Evolutionary conservation across 257 asterid genomes (phyloP), one percentile per base, ranked within the genome.

Genomic region (Linderniella brevidens): DNA sequence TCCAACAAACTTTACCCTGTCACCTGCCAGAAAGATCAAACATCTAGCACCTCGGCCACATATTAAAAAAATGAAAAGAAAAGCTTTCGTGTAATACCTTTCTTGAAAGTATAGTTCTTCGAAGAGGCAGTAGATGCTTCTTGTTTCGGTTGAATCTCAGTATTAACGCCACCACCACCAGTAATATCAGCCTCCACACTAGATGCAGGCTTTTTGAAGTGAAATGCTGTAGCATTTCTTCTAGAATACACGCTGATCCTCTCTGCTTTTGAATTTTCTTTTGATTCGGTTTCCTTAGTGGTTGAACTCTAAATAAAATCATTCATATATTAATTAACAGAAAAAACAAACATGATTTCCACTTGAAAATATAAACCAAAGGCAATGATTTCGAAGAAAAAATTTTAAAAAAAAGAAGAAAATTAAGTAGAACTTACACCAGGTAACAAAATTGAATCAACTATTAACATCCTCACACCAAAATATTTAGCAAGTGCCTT

Each of bases 121-220:
- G 95, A 80, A 39, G 92, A 64, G 41, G 86, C 88, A 54, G 88
- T 76, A 57, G 93, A 78, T 14, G 74, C 74, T 73, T 78, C 97
- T 72, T 68, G 92, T 83, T 76, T 83, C 53, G 86, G 93, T 65
- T 53, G 82, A 50, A 71, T 77, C 17, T 58, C 74, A 58, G 92
- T 61, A 57, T 66, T 63, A 53, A 75, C 35, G 17, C 74, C 57
- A 56, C 85, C 73, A 48, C 75, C 74, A 41, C 85, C 76, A 17
- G 87, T 66, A 35, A 75, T 69, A 58, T 67, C 80, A 54, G 92
- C 83, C 70, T 80, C 95, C 51, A 75, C 78, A 62, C 84, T 72
- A 44, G 93, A 74, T 41, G 77, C 54, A 13, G 95, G 86, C 55
- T 74, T 83, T 78, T 75, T 87, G 44, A 67, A 70, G 47, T 87